Base-by-base conservation (phyloP, 108 stramenopile species). In the Fragilaria radians region DNA sequence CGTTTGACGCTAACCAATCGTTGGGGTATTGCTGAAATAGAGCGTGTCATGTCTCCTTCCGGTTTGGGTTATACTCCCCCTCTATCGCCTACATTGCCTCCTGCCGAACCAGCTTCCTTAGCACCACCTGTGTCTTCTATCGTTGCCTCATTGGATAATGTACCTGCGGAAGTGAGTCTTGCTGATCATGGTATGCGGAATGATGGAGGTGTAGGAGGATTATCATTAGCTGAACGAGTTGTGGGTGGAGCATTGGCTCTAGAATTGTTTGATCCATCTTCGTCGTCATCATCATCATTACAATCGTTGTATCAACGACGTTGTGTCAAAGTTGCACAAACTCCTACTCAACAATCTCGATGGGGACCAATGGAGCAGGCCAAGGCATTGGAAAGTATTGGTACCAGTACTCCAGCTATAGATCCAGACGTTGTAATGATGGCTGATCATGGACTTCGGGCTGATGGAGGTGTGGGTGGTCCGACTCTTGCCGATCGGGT, bases 181-280 rank as follows among this genome's bases (percentile, higher is more conserved):
- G 81, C 81, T 11, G 81, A 82, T 66, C 81, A 82, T 60, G 81
- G 81, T 28, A 52, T 82, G 57, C 42, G 81, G 50, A 62, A 56
- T n/a, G 78, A 79, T 64, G 79, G 79, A 24, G 73, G 76, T 26
- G 82, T 79, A 9, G 74, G 73, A 28, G 82, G 82, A 56, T 62
- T 58, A 1, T 52, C 67, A 25, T 45, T 83, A 34, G 76, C 78
- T 0, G 82, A 79, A 54, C 71, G 78, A 11, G 63, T 84, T 33
- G 63, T 59, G 18, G 28, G 68, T 36, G 82, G 82, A 5, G 68
- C 73, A 28, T 52, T 63, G 14, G 36, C 36, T 7, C 11, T 7
- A 42, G 28, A 33, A 71, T 11, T 36, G 55, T 42, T 42, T 7
- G 14, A 42, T 42, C 7, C 36, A 11, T 7, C 36, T 11, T 42